Evolutionary conservation across 371 early-diverging fungal species (phyloP), one percentile per base, ranked within the genome.

Genomic region (Cokeromyces recurvatus): DNA sequence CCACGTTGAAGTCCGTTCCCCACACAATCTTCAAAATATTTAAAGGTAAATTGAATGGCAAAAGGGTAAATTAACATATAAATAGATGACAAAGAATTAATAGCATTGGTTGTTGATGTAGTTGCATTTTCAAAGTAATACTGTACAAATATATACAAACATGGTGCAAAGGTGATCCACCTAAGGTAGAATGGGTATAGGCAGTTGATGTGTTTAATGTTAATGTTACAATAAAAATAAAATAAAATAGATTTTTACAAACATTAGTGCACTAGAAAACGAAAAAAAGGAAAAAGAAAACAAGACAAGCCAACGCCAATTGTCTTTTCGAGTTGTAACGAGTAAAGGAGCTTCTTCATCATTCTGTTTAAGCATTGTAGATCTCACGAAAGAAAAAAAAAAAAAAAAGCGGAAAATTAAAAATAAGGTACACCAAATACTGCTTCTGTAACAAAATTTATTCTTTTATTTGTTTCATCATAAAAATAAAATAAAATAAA

Each of bases 131-230:
- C 53, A 45, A 68, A 71, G 41, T 67, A 79, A 46, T 76, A 70
- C 8, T 63, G 52, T 34, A 60, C 62, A 53, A 79, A 79, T 4
- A 70, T 63, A 43, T 72, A 72, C 7, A 76, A 48, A 41, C 69
- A 76, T 7, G 79, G 79, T 9, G 77, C 70, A 55, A 79, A 79
- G 0, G 79, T 68, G 15, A 76, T 76, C 79, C 79, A 79, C 59
- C 59, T 59, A 11, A n/a, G n/a, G n/a, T n/a, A n/a, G n/a, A n/a
- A n/a, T n/a, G n/a, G 17, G 22, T 36, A n/a, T n/a, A n/a, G n/a
- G n/a, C n/a, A 16, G 38, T 45, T 55, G 20, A 29, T 29, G 17
- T 15, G 9, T 21, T 31, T 6, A 24, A 19, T 23, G 35, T 21
- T 12, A 24, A 27, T 4, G 29, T 27, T 23, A 11, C 31, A 31